A percentile compares a stretch with the other conserved stretches of the same genome.
phyloP scores from a whole-genome alignment of 2,329 filamentous ascomycete genomes.

The Didymella keratinophila region DNA sequence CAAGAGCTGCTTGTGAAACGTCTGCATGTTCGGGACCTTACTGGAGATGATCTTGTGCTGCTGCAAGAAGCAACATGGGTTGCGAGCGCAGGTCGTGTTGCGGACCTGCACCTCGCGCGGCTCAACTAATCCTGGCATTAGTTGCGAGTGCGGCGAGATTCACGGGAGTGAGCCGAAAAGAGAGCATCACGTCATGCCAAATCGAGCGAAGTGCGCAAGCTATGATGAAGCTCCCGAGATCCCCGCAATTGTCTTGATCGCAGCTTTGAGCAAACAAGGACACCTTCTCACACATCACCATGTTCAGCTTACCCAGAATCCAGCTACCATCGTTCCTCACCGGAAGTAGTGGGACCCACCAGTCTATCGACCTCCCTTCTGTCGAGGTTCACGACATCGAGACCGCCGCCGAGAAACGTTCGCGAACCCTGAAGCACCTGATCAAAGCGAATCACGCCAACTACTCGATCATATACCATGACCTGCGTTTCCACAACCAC shows the following conservation, averaged over 20 bases:
- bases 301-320: slow-evolving; percentile 37
- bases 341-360: slow-evolving; percentile 28
- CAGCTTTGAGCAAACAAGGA: slow-evolving; percentile 12
- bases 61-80: slow-evolving; percentile 2
- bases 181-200: slow-evolving; percentile 33
- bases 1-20: neutral
- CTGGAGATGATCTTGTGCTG: neutral
- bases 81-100: slow-evolving; percentile 4
- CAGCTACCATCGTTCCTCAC: slow-evolving; percentile 33
- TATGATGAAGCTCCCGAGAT: slow-evolving; percentile 14
- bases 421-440: slow-evolving; percentile 86
- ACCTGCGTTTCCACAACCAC: slow-evolving; percentile 81
- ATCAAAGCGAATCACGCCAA: slow-evolving; percentile 92
- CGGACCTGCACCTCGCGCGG: neutral
- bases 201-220: slow-evolving; percentile 29
- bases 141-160: slow-evolving; percentile 25
- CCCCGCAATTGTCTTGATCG: slow-evolving; percentile 30
- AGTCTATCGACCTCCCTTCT: slow-evolving; percentile 63
- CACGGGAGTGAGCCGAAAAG: slow-evolving; percentile 10
- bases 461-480: slow-evolving; percentile 81
- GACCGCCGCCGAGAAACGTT: slow-evolving; percentile 77
- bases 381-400: slow-evolving; percentile 83
- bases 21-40: neutral
- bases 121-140: slow-evolving; percentile 16
- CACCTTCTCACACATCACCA: slow-evolving; percentile 20